Evolutionary conservation across 371 early-diverging fungal genomes (phyloP), one percentile per base, ranked within the genome.

Genomic region (Fennellomyces sp.): DNA sequence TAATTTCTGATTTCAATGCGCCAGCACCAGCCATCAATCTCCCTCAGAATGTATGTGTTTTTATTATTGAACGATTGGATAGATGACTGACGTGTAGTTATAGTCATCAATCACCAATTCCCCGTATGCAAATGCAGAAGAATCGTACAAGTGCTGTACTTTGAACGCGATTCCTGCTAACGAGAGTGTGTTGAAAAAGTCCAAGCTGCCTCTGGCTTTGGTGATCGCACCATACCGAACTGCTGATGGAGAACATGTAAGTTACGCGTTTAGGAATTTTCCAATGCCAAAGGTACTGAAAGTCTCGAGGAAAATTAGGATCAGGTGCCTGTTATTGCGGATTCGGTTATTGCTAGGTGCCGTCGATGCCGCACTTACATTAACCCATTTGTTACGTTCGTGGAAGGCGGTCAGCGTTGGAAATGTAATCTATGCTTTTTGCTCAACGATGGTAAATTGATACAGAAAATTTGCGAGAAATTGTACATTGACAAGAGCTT

Each of bases 351-450:
- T 80, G 91, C 94, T 48, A 88, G 98, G 42, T 97, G 98, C 76
- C 85, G 96, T 52, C 84, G 96, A 21, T 97, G 98, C 77, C 82
- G 97, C 61, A 89, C 96, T 3, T 97, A 97, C 64, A 93, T 97
- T 68, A 97, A 97, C 65, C 97, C 97, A 5, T 97, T 90, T 76
- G 91, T 96, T 4, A 86, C 86, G 47, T 96, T 95, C 82, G 87
- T 94, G 0, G 96, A 96, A 63, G 94, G 94, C 39, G 95, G 95
- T 23, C 88, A 90, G 45, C 85, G 93, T 45, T 97, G 97, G 98
- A 90, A 90, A 71, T 97, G 98, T 73, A 97, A 97, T 70, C 78
- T 97, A 82, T 97, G 98, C 75, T 88, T 84, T 65, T 74, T 94
- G 17, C 79, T 86, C 56, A 97, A 97, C 62, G 96, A 96, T 70